Base-by-base conservation (phyloP, 139 green algal species). In the Picochlorum sp. region DNA sequence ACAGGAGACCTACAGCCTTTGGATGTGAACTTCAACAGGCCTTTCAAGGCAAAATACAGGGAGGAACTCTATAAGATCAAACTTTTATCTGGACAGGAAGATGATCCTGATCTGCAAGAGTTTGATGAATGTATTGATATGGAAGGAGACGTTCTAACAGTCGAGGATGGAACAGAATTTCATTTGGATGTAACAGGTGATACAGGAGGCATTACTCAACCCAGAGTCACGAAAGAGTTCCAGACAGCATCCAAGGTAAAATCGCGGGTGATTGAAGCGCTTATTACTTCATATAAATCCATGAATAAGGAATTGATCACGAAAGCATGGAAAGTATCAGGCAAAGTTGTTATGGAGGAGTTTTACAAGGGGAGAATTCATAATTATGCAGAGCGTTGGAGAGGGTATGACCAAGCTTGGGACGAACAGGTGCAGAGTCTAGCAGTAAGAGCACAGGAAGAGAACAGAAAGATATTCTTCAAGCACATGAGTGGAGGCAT, bases 11-110 rank as follows among this genome's bases (percentile, higher is more conserved):
- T 52, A 10, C 46, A 52, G 9, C 46, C 46, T 52, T 52, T 52
- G 46, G 46, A 52, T 2, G 46, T 52, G 46, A 52, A 52, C 46
- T 52, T 52, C 18, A 52, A 52, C 46, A 52, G 46, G 18, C 46
- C 46, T 20, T 52, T 52, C 3, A 52, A 52, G 18, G 46, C 9
- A 52, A 52, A 52, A 18, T 52, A 52, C 15, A 52, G 46, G 3
- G 46, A 52, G 1, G 8, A 52, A 52, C 46, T 52, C 46, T 52
- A 52, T 52, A 23, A 52, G 46, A 52, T 52, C 46, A 52, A 15
- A 2, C 46, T 52, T 52, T 2, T 52, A 18, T 52, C 46, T 52
- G 46, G 46, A 2, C 23, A 24, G 23, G 23, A 24, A 24, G 23
- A 24, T 24, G 23, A 24, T 24, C 23, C 23, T 24, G 23, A 24